Percentiles rank a stretch among this genome's conserved stretches.
Evolutionary conservation across 2,329 filamentous ascomycete species (phyloP).

Genomic region (Magnaporthiopsis incrustans): DNA sequence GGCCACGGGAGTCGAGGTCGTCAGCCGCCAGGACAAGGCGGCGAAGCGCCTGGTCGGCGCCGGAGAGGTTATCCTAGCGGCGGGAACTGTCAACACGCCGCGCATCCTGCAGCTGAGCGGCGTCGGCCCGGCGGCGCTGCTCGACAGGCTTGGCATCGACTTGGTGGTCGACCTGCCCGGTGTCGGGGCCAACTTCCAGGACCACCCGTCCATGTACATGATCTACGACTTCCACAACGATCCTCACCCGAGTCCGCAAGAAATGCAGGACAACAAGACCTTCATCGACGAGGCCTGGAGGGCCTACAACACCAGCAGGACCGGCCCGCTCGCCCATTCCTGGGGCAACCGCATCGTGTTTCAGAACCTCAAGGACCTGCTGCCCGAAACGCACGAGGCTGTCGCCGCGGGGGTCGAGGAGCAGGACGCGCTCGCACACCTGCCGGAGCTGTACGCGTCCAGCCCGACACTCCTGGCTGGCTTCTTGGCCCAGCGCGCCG

Average conservation of each 20-base stretch:
- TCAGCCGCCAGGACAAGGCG: constrained; percentile 3
- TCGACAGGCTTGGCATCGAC: constrained; percentile 9
- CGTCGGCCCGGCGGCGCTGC: constrained; percentile 31
- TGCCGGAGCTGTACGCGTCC: constrained; percentile 5
- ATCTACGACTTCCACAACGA: constrained; percentile 4
- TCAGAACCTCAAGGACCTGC: constrained; percentile 6
- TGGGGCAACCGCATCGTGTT: constrained; percentile 8
- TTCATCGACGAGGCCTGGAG: constrained; percentile 4
- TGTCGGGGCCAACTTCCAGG: constrained; percentile 14
- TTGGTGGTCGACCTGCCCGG: constrained; percentile 14
- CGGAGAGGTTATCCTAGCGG: constrained; percentile 47
- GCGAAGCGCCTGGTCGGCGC: background rate
- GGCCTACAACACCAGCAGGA: constrained; percentile 4
- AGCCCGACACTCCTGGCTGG: constrained; percentile 3
- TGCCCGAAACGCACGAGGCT: background rate
- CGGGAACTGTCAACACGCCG: constrained; percentile 47
- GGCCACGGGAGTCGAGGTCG: constrained; percentile 6
- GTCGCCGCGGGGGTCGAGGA: background rate
- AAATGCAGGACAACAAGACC: constrained; percentile 5
- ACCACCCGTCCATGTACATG: constrained; percentile 7
- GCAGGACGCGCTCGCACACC: constrained; percentile 8
- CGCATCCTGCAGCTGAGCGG: constrained; percentile 52
- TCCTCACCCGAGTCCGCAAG: constrained; percentile 5
- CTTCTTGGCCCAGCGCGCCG: constrained; percentile 6
- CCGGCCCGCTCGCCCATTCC: constrained; percentile 5